Evolutionary conservation across 495 filamentous ascomycete species (phyloP), one percentile per base, ranked within the genome.

Genomic region (Poronia punctata): DNA sequence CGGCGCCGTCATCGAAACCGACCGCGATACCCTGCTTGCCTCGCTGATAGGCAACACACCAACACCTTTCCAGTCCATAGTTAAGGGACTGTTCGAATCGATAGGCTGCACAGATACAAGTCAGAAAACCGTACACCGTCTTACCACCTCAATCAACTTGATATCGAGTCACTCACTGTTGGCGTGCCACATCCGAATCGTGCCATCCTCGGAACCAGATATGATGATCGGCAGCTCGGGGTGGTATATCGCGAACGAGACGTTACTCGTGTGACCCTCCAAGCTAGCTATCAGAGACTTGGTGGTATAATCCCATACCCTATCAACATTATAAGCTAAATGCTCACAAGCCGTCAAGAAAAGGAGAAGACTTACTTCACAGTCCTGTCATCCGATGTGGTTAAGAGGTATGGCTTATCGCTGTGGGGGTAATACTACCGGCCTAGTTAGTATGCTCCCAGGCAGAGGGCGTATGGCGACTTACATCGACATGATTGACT

Each of bases 171-270:
- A 36, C 41, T 44, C 31, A 44, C 40, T 59, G 26, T 59, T 59
- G 27, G 93, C 89, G 57, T 99, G 92, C 92, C 92, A 99, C 62
- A 97, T 90, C 68, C 95, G 94, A 41, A 99, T 77, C 4, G 92
- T 96, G 36, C 92, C 66, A 65, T 99, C 92, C 62, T 99, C 92
- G 11, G 89, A 95, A 46, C 92, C 92, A n/a, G 90, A 96, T 39
- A 99, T 93, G 48, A 99, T 97, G 46, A 99, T 82, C 8, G 92
- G 92, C 21, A 99, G 67, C 63, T 97, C 93, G 0, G 92, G 92
- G 59, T 99, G 92, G 57, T 95, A 99, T 65, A 88, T 95, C 14
- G 92, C 92, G 54, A 97, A 99, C 6, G 87, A 95, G n/a, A 99
- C 92, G 53, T 99, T 99, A 65, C 86, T 94, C 5, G 90, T 93